Base-by-base conservation (phyloP, 140 eudicot genomes). In the Oenanthe javanica region DNA sequence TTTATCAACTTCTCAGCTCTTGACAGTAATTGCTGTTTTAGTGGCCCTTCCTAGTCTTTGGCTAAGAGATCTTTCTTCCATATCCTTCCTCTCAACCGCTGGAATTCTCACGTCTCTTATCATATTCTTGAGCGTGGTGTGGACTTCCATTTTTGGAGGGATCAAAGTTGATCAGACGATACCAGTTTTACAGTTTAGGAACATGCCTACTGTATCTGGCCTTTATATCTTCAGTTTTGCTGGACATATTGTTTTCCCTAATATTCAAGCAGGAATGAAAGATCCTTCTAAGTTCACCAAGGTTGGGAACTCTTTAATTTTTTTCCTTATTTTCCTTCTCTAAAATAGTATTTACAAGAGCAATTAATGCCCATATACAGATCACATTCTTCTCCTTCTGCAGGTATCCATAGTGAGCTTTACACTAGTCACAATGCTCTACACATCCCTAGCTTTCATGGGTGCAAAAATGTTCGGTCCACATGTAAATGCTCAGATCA, bases 261-360 rank as follows among this genome's bases (percentile, higher is more conserved):
- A 91, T 82, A 83, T 93, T 12, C 88, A 93, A n/a, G 87, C 84
- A 79, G 90, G 93, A 80, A 93, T 93, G 98, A 93, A 90, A 80
- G 98, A 91, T 77, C 98, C 97, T 7, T 81, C 96, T 75, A 91
- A 93, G 86, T 93, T 91, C 85, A 91, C 97, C 19, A 93, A 93
- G 98, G 98, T 91, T 74, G 21, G 86, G 83, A 15, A 0, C 50
- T 31, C 31, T 31, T 31, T 31, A 31, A 31, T 55, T 55, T 5
- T 42, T 72, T 72, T 42, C 51, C 2, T 71, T 72, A 2, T 6
- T 40, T 43, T 38, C 23, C 21, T 40, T 70, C 16, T 15, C 57
- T n/a, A 40, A 19, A 1, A 6, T 12, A 18, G 23, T 16, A 18
- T 57, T 6, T 1, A 19, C 66, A 19, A 19, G 19, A 57, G 66